phyloP scores from a whole-genome alignment of 176 grass and related monocot genomes.

The Musa acuminata region DNA sequence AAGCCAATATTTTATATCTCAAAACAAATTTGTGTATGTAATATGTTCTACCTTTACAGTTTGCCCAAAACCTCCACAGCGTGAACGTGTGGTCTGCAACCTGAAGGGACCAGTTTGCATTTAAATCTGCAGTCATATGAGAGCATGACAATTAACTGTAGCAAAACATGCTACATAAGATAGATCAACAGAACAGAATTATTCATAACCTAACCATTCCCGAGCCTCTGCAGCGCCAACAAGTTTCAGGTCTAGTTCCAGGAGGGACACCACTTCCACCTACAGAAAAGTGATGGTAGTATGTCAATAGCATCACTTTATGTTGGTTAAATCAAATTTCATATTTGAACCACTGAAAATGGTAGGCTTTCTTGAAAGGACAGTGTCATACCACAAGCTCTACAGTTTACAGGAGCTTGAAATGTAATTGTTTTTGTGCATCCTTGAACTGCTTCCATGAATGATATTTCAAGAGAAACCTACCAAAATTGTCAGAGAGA shows the following conservation, averaged over 20 bases:
- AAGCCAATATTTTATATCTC: neutral
- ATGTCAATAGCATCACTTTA: neutral
- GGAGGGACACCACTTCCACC: constrained; percentile 76
- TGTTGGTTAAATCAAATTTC: constrained; percentile 4
- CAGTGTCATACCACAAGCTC: constrained; percentile 62
- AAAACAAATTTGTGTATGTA: neutral
- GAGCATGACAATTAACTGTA: constrained; percentile 16
- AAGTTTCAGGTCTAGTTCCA: constrained; percentile 91
- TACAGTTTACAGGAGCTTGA: constrained; percentile 56
- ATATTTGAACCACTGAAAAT: constrained; percentile 9
- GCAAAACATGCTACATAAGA: too few species aligned
- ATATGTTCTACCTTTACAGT: constrained; percentile 50
- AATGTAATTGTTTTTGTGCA: constrained; percentile 75
- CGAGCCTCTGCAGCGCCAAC: constrained; percentile 59
- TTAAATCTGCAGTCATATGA: constrained; percentile 36
- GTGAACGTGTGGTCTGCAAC: constrained; percentile 64
- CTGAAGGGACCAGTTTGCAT: constrained; percentile 86
- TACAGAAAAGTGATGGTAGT: constrained; percentile 19
- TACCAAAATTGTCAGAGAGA: constrained; percentile 20
- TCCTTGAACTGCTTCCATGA: constrained; percentile 96
- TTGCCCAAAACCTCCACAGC: constrained; percentile 76
- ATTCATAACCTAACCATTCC: constrained; percentile 58
- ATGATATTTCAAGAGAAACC: constrained; percentile 77
- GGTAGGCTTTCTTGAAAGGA: neutral
- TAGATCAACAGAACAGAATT: neutral